Evolutionary conservation across 1,284 basidiomycete species (phyloP), one percentile per base, ranked within the genome.

Genomic region (Cryptococcus jaspeensis): DNA sequence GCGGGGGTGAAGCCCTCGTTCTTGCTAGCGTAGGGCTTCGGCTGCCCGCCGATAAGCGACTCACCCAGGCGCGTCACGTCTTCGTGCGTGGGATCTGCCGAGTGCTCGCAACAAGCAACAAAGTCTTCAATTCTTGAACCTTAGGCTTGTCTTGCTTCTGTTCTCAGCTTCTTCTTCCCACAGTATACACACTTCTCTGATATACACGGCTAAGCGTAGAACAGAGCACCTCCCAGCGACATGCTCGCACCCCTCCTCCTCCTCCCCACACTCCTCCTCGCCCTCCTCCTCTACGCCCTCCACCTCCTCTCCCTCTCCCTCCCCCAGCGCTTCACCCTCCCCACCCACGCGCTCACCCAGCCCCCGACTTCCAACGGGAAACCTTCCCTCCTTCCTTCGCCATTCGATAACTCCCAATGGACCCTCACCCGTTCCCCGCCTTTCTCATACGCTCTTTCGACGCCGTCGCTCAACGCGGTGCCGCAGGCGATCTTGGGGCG

Each of bases 381-480:
- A 13, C 44, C 18, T 16, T 3, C 25, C 50, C 38, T 41, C 16
- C 50, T 40, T n/a, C 37, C 32, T n/a, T 20, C 48, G 15, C 42
- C 28, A 9, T 16, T 16, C 40, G 11, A 38, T 0, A 46, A 48
- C 11, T 16, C 18, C 4, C 36, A 40, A 35, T 41, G 50, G 46
- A 9, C 22, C 35, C 37, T 37, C 40, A 18, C 20, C 23, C 4
- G 22, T 39, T 20, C 36, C 6, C 45, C 53, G 41, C 47, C 47
- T 18, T 18, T 47, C 16, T 45, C 42, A 6, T 12, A 55, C 16
- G 49, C 52, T 0, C 32, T 61, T 25, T 58, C 32, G 15, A 61
- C 59, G 7, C 25, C 50, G 16, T 13, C 28, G 6, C 38, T 58
- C 16, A 61, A 61, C 36, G 16, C 20, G 22, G 8, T 58, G 2